phyloP scores from a whole-genome alignment of 148 eudicot genomes.

The Talinum fruticosum region DNA sequence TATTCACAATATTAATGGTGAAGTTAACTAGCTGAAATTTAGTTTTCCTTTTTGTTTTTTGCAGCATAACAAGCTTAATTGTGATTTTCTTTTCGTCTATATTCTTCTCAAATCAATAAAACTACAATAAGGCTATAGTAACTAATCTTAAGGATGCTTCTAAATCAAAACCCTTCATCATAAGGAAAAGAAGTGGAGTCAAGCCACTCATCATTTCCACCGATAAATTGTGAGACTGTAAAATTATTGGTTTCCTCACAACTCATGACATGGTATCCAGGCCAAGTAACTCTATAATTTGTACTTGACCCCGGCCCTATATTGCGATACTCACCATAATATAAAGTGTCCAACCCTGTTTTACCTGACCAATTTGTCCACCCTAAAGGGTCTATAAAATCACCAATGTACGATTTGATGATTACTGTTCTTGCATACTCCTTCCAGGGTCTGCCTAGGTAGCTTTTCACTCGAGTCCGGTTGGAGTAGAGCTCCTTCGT shows the following conservation, averaged over 20 bases:
- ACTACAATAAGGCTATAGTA: neutral
- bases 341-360: constrained; percentile 49
- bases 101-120: neutral
- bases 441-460: constrained; percentile 85
- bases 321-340: constrained; percentile 78
- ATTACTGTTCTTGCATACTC: constrained; percentile 56
- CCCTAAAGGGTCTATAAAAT: constrained; percentile 52
- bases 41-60: too few species aligned
- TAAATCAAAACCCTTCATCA: constrained; percentile 58
- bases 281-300: constrained; percentile 58
- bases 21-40: too few species aligned
- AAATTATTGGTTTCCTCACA: constrained; percentile 68
- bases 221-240: constrained; percentile 67
- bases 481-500: constrained; percentile 43
- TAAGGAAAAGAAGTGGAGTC: constrained; percentile 86
- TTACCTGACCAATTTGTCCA: constrained; percentile 55
- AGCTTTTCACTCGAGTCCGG: constrained; percentile 46
- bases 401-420: constrained; percentile 71
- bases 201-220: constrained; percentile 80
- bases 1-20: too few species aligned
- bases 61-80: too few species aligned
- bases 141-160: too few species aligned
- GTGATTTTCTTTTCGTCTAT: too few species aligned
- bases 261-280: constrained; percentile 71
- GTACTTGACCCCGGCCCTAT: constrained; percentile 56